Percentiles rank a stretch among this genome's conserved stretches.
Evolutionary conservation across 257 asterid species (phyloP).

Genomic region (Solanum sparsipilum): DNA sequence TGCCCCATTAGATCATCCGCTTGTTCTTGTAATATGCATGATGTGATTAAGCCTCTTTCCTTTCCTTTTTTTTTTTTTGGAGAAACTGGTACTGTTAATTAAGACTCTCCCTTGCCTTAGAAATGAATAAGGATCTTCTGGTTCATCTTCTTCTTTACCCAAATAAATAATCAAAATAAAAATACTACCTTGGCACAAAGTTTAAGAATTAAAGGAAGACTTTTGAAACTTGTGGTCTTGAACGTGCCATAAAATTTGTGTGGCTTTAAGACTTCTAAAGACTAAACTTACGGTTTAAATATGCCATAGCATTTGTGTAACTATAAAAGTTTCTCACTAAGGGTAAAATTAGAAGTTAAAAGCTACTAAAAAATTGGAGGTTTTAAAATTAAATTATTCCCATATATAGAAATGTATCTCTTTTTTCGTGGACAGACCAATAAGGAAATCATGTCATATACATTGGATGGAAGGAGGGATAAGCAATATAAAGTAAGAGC

Average conservation of each 20-base stretch:
- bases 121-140: neutral
- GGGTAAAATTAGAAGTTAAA: neutral
- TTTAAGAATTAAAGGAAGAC: neutral
- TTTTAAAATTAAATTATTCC: neutral
- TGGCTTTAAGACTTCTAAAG: neutral
- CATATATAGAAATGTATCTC: neutral
- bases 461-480: neutral
- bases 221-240: neutral
- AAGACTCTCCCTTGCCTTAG: neutral
- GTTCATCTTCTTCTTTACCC: neutral
- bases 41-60: neutral
- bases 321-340: neutral
- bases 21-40: neutral
- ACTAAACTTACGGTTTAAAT: neutral
- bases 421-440: neutral
- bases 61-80: neutral
- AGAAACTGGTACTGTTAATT: neutral
- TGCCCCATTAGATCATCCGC: too few relatives aligned
- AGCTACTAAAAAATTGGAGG: neutral
- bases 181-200: neutral
- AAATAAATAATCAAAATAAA: neutral
- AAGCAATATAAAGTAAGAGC: neutral
- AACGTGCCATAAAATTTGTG: neutral
- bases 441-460: neutral
- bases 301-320: neutral